Base-by-base conservation (phyloP, 2,329 filamentous ascomycete genomes). In the Pleomassaria siparia region DNA sequence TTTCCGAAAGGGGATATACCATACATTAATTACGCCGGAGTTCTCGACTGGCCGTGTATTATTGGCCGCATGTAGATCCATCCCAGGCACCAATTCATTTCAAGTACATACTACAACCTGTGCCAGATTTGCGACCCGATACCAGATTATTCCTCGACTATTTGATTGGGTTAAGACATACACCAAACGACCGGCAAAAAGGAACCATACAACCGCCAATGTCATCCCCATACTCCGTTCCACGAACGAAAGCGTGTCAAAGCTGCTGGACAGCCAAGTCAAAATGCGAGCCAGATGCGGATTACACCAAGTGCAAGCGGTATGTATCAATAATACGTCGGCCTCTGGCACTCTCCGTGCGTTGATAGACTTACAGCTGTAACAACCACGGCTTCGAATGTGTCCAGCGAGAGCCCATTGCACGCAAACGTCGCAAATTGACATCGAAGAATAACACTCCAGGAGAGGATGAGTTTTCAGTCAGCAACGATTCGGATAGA, bases 151-250 rank as follows among this genome's bases (percentile, higher is more conserved):
- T 9, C 32, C n/a, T 18, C 13, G 9, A 36, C 15, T 20, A 3
- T 36, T 4, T 5, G n/a, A 16, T 7, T 21, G 6, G 32, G 15
- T 20, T 8, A 21, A 36, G 16, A 36, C 21, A 9, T 21, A 3
- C 9, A 36, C 16, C 16, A 4, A 6, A 13, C 32, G 8, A 16
- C 6, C 5, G 25, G 7, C 25, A 12, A 12, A 26, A 32, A 32
- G 15, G n/a, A 9, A 20, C 32, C 13, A 32, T 15, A 8, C 9
- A n/a, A n/a, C 7, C 24, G 35, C 35, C 35, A 13, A 46, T 49
- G 26, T 16, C 73, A 30, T 24, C 39, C 20, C 4, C 47, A n/a
- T 53, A 53, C 36, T 22, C 18, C 11, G 6, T 55, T 9, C 49
- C 53, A 18, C 32, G 40, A 24, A 10, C 40, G 12, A 48, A 40